phyloP scores from a whole-genome alignment of 371 early-diverging fungal genomes.

The Mortierella sp. region DNA sequence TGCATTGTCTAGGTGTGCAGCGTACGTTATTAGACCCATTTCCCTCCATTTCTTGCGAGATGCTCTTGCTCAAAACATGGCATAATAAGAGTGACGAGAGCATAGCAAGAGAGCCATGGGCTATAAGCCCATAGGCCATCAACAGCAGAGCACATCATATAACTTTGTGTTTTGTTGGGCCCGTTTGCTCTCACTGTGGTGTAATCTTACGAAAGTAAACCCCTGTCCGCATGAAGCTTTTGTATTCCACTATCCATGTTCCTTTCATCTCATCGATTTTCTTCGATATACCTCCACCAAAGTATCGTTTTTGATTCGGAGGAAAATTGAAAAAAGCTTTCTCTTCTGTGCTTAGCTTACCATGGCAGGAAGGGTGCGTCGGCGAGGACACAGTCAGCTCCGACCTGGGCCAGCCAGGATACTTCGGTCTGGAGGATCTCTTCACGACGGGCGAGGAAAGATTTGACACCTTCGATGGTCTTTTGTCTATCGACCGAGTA shows the following conservation, averaged over 20 bases:
- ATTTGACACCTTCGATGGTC: slow-evolving; percentile 66
- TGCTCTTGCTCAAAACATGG: slow-evolving; percentile 11
- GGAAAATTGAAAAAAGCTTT: not conserved
- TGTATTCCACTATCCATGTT: not conserved
- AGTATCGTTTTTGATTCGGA: not conserved
- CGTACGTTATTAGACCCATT: not conserved
- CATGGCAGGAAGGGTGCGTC: slow-evolving; percentile 82
- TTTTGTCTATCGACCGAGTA: slow-evolving; percentile 77
- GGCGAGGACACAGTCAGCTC: slow-evolving; percentile 74
- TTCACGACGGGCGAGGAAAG: slow-evolving; percentile 65
- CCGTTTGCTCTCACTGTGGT: not conserved
- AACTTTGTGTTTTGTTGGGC: not conserved
- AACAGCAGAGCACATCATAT: not conserved
- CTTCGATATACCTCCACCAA: not conserved
- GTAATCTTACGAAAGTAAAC: slow-evolving; percentile 2
- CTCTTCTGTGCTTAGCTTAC: slow-evolving; percentile 49
- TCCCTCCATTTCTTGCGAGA: not conserved
- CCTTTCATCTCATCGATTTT: not conserved
- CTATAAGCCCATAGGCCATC: not conserved
- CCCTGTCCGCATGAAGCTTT: not conserved
- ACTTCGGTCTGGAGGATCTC: slow-evolving; percentile 65
- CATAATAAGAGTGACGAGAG: slow-evolving; percentile 1
- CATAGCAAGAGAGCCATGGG: not conserved
- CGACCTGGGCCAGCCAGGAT: slow-evolving; percentile 67
- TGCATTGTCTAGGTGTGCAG: not conserved